A percentile compares a stretch with the other conserved stretches of the same genome.
Evolutionary conservation across 1,284 basidiomycete species (phyloP).

Genomic region (Bjerkandera adusta): DNA sequence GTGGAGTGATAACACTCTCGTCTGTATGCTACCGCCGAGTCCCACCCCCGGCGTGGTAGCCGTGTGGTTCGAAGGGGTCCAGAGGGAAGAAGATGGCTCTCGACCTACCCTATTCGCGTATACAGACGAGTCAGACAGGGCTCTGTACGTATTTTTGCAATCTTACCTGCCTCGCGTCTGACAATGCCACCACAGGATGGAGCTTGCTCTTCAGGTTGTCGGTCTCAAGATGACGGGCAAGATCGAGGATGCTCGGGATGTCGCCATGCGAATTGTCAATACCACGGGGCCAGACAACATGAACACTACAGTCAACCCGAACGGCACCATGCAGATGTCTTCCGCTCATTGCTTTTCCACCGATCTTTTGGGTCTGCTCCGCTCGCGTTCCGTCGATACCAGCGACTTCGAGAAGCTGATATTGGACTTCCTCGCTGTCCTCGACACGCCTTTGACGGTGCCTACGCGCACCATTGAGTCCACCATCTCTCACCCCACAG

Average conservation of each 20-base stretch:
- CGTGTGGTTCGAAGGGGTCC: slow-evolving; percentile 81
- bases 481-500: slow-evolving; percentile 64
- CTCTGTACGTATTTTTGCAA: slow-evolving; percentile 57
- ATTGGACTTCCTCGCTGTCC: slow-evolving; percentile 74
- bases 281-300: slow-evolving; percentile 50
- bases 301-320: slow-evolving; percentile 30
- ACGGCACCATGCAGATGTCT: slow-evolving; percentile 54
- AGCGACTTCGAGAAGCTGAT: slow-evolving; percentile 76
- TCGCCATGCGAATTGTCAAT: slow-evolving; percentile 83
- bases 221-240: slow-evolving; percentile 96
- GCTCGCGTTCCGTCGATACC: slow-evolving; percentile 48
- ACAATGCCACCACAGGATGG: slow-evolving; percentile 64
- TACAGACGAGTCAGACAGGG: slow-evolving; percentile 86
- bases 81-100: slow-evolving; percentile 53
- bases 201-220: slow-evolving; percentile 91
- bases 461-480: slow-evolving; percentile 35
- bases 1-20: slow-evolving; percentile 93
- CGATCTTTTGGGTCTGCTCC: slow-evolving; percentile 52
- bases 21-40: slow-evolving; percentile 89
- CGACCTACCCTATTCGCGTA: slow-evolving; percentile 80
- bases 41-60: slow-evolving; percentile 84
- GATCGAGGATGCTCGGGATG: slow-evolving; percentile 88
- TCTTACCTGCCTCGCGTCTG: slow-evolving; percentile 9
- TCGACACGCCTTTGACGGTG: slow-evolving; percentile 55
- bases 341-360: slow-evolving; percentile 39